Conservation (phyloP, 2,329 filamentous ascomycete species). For the Erysiphe pulchra region DNA sequence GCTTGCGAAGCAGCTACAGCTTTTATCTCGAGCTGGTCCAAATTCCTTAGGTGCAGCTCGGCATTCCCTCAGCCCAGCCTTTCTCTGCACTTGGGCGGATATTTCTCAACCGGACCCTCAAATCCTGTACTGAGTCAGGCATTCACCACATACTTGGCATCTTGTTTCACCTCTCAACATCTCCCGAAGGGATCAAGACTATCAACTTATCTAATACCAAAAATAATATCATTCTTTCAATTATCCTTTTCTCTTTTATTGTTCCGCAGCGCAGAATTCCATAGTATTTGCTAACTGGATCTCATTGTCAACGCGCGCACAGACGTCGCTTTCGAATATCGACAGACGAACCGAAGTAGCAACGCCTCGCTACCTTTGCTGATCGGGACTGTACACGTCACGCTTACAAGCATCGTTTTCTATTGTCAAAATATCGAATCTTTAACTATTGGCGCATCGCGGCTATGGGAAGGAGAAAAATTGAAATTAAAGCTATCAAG, state of each 20-base stretch:
- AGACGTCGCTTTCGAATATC: not conserved
- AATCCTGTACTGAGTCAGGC: constrained; percentile 1
- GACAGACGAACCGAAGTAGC: not conserved
- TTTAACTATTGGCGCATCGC: constrained; percentile 8
- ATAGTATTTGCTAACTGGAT: not conserved
- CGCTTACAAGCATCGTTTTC: not conserved
- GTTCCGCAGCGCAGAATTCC: not conserved
- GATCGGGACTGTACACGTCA: too few relatives aligned
- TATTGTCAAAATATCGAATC: not conserved
- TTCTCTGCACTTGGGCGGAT: not conserved
- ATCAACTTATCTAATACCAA: not conserved
- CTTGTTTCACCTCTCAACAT: not conserved
- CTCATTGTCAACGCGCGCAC: not conserved
- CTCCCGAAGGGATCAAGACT: not conserved
- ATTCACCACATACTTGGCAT: not conserved
- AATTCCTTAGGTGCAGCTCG: too few relatives aligned
- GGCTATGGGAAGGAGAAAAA: constrained; percentile 90
- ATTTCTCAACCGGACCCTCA: not conserved
- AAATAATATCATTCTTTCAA: not conserved
- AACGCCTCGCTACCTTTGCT: not conserved
- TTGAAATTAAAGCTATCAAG: constrained; percentile 98
- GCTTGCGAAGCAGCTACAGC: too few relatives aligned
- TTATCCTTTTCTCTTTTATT: not conserved
- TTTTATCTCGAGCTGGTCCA: too few relatives aligned
- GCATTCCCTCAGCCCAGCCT: too few relatives aligned